phyloP scores from a whole-genome alignment of 192 early-diverging fungal genomes.

The Coemansia sp. region DNA sequence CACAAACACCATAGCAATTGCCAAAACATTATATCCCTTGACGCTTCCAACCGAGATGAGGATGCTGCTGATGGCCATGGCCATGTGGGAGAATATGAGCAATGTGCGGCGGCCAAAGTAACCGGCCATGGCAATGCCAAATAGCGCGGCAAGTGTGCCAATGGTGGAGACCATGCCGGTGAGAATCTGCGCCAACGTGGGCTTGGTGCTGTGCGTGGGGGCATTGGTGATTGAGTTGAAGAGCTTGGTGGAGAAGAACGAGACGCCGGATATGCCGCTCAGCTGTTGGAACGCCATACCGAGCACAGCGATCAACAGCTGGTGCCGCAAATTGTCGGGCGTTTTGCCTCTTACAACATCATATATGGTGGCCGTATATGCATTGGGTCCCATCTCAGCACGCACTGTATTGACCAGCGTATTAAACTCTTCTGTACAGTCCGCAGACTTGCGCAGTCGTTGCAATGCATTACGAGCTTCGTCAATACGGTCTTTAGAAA shows the following conservation, averaged over 20 bases:
- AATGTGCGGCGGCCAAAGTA: slow-evolving; percentile 66
- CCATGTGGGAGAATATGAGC: slow-evolving; percentile 60
- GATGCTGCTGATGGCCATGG: slow-evolving; percentile 60
- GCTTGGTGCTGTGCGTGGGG: slow-evolving; percentile 5
- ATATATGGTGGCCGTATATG: slow-evolving; percentile 37
- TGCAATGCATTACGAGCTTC: slow-evolving; percentile 54
- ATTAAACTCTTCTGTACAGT: slow-evolving; percentile 58
- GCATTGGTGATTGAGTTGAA: slow-evolving; percentile 47
- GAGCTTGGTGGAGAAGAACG: slow-evolving; percentile 77
- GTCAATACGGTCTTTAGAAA: slow-evolving; percentile 55
- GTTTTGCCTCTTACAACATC: slow-evolving; percentile 56
- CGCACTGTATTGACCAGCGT: slow-evolving; percentile 54
- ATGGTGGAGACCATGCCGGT: slow-evolving; percentile 24
- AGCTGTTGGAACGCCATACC: slow-evolving; percentile 74
- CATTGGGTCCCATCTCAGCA: slow-evolving; percentile 9
- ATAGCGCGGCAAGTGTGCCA: slow-evolving; percentile 20
- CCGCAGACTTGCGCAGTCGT: slow-evolving; percentile 50
- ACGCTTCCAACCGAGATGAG: slow-evolving; percentile 62
- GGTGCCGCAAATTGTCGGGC: slow-evolving; percentile 57
- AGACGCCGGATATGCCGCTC: slow-evolving; percentile 76
- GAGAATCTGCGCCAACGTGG: slow-evolving; percentile 38
- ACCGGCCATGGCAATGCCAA: slow-evolving; percentile 58
- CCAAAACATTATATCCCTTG: slow-evolving; percentile 38
- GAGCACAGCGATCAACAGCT: slow-evolving; percentile 60
- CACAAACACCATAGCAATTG: slow-evolving; percentile 63